Evolutionary conservation across 352 stramenopile genomes (phyloP), one percentile per base, ranked within the genome.

Genomic region (Phytopythium cucurbitacearum): DNA sequence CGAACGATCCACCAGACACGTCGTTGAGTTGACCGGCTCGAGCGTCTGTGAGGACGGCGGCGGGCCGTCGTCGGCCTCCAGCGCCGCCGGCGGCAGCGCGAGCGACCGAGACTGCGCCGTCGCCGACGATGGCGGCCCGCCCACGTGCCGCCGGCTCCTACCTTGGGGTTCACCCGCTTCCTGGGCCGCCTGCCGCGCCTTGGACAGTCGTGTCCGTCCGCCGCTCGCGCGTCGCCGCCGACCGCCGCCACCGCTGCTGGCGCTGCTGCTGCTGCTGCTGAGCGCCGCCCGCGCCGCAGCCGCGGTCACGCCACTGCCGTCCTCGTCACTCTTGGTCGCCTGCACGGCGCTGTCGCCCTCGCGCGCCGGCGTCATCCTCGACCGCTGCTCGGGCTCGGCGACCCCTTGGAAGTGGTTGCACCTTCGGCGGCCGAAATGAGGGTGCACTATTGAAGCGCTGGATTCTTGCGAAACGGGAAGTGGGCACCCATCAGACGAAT

Each of bases 11-110:
- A 87, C 74, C 75, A 87, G 73, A 76, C 55, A 73, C 34, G 73
- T 82, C 45, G 65, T 85, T 56, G 74, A 82, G 66, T 88, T 84
- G 56, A 86, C 65, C 47, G 16, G 47, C 35, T 43, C 33, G 5
- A 41, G 35, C 47, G 13, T 16, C 13, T 12, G 47, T 34, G 33
- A n/a, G 37, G 51, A 36, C 47, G 62, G 54, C 33, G 67, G 51
- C 38, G 4, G 11, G 46, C 9, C 9, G 48, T 13, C 10, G 16
- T 40, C 33, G 33, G 21, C 12, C 44, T 63, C 40, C 48, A 7
- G 46, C 28, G 11, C 58, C 6, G 41, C 38, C 33, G 21, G n/a
- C 33, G 47, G 47, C 35, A 40, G 13, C 35, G 12, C 45, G 2
- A 51, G 12, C 33, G 45, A 41, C 34, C 2, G 34, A 40, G 12